Base-by-base conservation (phyloP, 1,284 basidiomycete species). In the Pseudozyma sp. region DNA sequence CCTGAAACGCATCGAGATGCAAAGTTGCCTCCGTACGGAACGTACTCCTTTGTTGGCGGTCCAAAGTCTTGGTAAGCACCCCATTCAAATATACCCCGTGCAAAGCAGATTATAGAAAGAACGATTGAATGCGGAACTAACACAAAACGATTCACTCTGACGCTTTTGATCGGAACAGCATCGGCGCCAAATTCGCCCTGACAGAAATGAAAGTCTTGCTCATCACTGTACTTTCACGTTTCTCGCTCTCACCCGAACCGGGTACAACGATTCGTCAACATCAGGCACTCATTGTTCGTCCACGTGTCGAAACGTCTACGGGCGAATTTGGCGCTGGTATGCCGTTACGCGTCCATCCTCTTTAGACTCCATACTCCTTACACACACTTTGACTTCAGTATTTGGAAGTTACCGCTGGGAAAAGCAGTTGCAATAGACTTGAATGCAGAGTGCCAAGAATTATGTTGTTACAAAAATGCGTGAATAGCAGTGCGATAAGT, bases 121-220 rank as follows among this genome's bases (percentile, higher is more conserved):
- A 31, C 25, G 6, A 3, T 31, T 31, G 25, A 31, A 31, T 6
- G 25, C 25, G 25, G 6, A 3, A 31, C 25, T 31, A 31, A 31
- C 25, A 31, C 25, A 31, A 31, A 31, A 31, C n/a, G n/a, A n/a
- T n/a, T n/a, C n/a, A n/a, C 25, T 31, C 25, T 31, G 6, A 3
- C 25, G 3, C 25, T 31, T 31, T 31, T 31, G 25, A 31, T 31
- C 3, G 25, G 25, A 3, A 6, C 25, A 31, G 25, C 64, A 77
- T 79, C 52, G 78, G 78, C 0, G 51, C 70, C 19, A 70, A 69
- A 18, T 78, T 79, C 59, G 69, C 72, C 5, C 54, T 77, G 42
- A 72, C 76, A 13, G 78, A 79, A 53, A 75, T 76, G 63, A 77
- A 78, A 49, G 45, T 68, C 12, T 16, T 79, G 39, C 59, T 79